Percentiles rank a stretch among this genome's conserved stretches.
These are phyloP conservation scores for Nepenthes gracilis DNA, from an alignment of 148 eudicot species.

Conservation along the genomic window DNA sequence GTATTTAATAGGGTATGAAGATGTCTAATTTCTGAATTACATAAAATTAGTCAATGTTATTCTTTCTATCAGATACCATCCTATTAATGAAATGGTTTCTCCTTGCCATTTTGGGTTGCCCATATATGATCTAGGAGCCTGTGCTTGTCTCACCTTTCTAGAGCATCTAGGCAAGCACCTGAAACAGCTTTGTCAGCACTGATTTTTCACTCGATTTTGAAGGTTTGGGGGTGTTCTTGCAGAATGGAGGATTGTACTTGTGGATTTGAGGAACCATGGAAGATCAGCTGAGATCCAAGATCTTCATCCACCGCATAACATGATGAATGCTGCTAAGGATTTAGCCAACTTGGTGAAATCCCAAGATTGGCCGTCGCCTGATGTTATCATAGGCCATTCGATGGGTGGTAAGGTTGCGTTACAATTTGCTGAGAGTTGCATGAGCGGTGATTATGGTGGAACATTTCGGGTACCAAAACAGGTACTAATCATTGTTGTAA, in stretches of 20 bases:
- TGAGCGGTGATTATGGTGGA: constrained; percentile 56
- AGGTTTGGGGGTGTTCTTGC: constrained; percentile 4
- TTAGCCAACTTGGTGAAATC: constrained; percentile 64
- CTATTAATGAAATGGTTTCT: no score
- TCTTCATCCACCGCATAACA: constrained; percentile 60
- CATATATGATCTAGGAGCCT: no score
- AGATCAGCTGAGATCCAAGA: constrained; percentile 56
- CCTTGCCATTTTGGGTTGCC: no score
- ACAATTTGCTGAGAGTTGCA: constrained; percentile 68
- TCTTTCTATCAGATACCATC: no score
- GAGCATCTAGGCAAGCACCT: no score
- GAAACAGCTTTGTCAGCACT: no score
- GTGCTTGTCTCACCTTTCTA: no score
- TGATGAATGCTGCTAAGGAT: constrained; percentile 84
- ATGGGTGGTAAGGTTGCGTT: constrained; percentile 92
- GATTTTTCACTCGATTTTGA: background rate
- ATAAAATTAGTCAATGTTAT: no score
- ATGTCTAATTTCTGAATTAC: no score
- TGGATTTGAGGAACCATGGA: constrained; percentile 92
- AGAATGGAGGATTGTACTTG: constrained; percentile 85
- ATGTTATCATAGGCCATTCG: constrained; percentile 88
- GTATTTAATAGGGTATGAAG: no score
- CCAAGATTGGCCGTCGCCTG: constrained; percentile 89
- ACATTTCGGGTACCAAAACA: constrained; percentile 63
- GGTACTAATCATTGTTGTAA: constrained; percentile 21